Conservation (phyloP, 2,329 filamentous ascomycete genomes). For the Seiridium cupressi region DNA sequence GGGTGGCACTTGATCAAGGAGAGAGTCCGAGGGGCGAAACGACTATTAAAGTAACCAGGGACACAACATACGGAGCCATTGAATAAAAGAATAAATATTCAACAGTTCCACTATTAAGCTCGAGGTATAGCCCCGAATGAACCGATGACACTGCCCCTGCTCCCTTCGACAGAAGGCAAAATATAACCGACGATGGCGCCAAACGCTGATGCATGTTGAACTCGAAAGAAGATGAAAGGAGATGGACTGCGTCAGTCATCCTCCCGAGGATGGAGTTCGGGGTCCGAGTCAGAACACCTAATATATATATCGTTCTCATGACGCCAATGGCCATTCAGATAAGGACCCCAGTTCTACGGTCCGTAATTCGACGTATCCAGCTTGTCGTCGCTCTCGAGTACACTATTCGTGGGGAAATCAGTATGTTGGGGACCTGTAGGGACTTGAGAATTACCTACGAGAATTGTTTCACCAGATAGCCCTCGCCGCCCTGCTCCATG, state of each 20-base stretch:
- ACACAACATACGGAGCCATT: neutral
- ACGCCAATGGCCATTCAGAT: neutral
- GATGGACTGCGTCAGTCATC: neutral
- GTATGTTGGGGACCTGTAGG: neutral
- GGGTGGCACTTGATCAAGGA: too few relatives aligned
- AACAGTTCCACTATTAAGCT: neutral
- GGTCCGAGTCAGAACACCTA: neutral
- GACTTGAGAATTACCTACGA: slow-evolving; percentile 61
- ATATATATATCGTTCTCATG: too few relatives aligned
- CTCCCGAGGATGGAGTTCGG: neutral
- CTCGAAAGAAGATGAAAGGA: neutral
- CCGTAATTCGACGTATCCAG: slow-evolving; percentile 48
- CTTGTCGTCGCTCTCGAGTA: slow-evolving; percentile 55
- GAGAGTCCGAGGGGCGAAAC: too few relatives aligned
- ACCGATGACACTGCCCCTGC: neutral
- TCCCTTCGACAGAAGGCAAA: neutral
- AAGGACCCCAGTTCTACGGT: slow-evolving; percentile 20
- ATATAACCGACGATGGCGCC: slow-evolving; percentile 13
- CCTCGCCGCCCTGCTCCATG: slow-evolving; percentile 91
- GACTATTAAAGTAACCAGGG: too few relatives aligned
- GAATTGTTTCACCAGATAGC: slow-evolving; percentile 85
- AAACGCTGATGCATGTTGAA: slow-evolving; percentile 21
- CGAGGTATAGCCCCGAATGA: neutral
- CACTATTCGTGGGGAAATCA: slow-evolving; percentile 28
- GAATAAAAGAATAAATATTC: neutral